phyloP scores from a whole-genome alignment of 768 basidiomycete genomes.

The Cystobasidium tubakii region DNA sequence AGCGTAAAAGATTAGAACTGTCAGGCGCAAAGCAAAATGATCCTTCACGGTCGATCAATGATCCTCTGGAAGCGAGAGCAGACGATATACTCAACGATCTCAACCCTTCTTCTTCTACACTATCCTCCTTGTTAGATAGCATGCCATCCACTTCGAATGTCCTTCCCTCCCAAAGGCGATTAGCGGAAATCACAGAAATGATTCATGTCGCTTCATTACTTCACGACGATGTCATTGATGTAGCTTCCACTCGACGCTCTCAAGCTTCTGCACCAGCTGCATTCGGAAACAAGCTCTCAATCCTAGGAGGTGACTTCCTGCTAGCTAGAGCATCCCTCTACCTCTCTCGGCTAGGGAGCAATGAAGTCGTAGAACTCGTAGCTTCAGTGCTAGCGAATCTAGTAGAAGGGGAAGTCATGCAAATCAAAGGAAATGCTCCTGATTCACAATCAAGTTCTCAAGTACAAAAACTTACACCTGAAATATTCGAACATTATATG shows the following conservation, averaged over 20 bases:
- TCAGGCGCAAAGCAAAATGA: slow-evolving; percentile 53
- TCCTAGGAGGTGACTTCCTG: slow-evolving; percentile 92
- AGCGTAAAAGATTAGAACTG: slow-evolving; percentile 50
- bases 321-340: slow-evolving; percentile 84
- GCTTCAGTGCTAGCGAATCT: slow-evolving; percentile 86
- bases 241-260: slow-evolving; percentile 65
- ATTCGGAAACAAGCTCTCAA: slow-evolving; percentile 86
- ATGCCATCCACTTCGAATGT: slow-evolving; percentile 50
- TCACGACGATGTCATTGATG: slow-evolving; percentile 83
- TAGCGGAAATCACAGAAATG: slow-evolving; percentile 97
- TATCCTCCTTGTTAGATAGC: slow-evolving; percentile 41
- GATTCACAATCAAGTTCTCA: slow-evolving; percentile 37
- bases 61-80: slow-evolving; percentile 56
- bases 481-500: slow-evolving; percentile 61
- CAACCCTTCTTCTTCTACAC: slow-evolving; percentile 45
- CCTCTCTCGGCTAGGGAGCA: slow-evolving; percentile 73
- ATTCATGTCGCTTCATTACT: slow-evolving; percentile 89
- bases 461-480: slow-evolving; percentile 45
- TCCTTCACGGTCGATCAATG: slow-evolving; percentile 61
- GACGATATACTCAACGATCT: slow-evolving; percentile 36
- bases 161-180: slow-evolving; percentile 80
- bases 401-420: slow-evolving; percentile 92
- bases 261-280: slow-evolving; percentile 64
- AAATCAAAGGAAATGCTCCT: slow-evolving; percentile 54
- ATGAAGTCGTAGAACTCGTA: slow-evolving; percentile 87